Conservation (phyloP, 108 stramenopile species). For the Hondaea fermentalgiana region DNA sequence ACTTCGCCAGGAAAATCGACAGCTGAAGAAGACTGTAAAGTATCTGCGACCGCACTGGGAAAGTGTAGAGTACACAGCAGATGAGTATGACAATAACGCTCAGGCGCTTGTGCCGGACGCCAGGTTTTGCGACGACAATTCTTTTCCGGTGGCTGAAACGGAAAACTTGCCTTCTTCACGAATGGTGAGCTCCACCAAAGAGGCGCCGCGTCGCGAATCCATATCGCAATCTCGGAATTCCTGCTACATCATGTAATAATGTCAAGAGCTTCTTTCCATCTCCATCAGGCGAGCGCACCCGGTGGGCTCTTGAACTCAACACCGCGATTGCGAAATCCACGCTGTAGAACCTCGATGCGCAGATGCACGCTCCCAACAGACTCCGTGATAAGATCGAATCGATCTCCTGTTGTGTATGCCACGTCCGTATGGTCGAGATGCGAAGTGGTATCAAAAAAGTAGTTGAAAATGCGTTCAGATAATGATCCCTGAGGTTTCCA, state of each 20-base stretch:
- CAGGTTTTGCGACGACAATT: neutral
- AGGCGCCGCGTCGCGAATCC: no score
- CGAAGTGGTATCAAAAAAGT: neutral
- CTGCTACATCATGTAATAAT: neutral
- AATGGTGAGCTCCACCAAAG: no score
- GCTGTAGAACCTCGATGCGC: neutral
- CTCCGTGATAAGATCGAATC: neutral
- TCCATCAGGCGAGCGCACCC: neutral
- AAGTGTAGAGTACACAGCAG: neutral
- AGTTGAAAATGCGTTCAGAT: neutral
- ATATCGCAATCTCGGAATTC: neutral
- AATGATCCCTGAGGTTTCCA: constrained; percentile 4
- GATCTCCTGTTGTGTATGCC: neutral
- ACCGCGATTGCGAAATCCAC: neutral
- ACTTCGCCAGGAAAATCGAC: neutral
- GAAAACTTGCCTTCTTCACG: no score
- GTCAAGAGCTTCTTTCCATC: neutral
- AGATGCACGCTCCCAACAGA: neutral
- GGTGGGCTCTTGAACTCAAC: neutral
- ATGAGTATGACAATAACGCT: neutral
- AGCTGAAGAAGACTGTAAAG: neutral
- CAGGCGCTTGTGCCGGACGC: neutral
- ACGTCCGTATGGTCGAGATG: neutral
- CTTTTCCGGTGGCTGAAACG: neutral
- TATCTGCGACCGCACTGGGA: neutral